Percentiles rank a stretch among this genome's conserved stretches.
Evolutionary conservation across 768 basidiomycete species (phyloP).

Genomic region (Rhizopogon vesiculosus): DNA sequence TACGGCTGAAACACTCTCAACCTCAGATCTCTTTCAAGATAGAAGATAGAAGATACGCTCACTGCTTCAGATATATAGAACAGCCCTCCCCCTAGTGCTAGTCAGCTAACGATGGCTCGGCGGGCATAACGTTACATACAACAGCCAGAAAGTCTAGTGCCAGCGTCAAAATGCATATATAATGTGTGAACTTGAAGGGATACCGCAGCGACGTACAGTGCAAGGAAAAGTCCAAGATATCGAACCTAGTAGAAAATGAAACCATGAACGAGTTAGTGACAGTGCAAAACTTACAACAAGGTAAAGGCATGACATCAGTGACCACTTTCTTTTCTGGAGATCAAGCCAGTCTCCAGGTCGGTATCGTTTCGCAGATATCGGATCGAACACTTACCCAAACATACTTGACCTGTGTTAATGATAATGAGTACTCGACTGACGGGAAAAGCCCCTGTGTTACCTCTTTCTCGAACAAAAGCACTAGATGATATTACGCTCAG

Average conservation of each 20-base stretch:
- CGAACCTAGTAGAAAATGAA: background rate
- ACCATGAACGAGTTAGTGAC: background rate
- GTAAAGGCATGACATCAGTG: background rate
- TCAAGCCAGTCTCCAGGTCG: too few species aligned
- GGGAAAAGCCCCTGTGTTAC: background rate
- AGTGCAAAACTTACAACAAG: background rate
- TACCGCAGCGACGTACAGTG: background rate
- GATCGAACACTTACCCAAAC: background rate
- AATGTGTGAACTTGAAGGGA: background rate
- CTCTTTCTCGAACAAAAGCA: background rate
- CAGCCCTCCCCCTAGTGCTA: background rate
- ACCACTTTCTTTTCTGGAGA: background rate
- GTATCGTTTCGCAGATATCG: background rate
- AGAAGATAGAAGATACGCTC: background rate
- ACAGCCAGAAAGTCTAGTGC: background rate
- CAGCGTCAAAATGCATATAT: background rate
- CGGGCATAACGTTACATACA: background rate
- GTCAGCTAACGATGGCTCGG: background rate
- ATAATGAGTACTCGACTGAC: background rate
- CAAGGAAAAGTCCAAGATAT: background rate
- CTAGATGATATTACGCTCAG: background rate
- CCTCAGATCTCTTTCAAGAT: too few species aligned
- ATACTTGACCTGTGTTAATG: background rate
- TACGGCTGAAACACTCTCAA: background rate
- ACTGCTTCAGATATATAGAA: background rate